phyloP scores from a whole-genome alignment of 192 early-diverging fungal species.

The Anaeromyces robustus region DNA sequence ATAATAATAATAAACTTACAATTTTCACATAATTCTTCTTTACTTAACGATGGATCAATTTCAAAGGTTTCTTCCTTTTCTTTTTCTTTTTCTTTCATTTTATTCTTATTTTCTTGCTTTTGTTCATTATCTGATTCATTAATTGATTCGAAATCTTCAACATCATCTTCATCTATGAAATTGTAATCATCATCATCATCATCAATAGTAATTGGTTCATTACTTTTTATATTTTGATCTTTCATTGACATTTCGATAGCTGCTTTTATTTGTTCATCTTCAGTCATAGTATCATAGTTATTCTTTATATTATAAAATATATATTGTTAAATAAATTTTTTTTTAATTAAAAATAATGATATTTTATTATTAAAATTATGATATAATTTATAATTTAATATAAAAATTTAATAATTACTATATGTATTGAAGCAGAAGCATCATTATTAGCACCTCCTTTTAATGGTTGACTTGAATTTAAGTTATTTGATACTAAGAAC shows the following conservation, averaged over 20 bases:
- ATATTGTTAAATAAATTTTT: too few relatives aligned
- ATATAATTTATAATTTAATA: too few relatives aligned
- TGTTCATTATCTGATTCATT: neutral
- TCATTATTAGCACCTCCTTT: neutral
- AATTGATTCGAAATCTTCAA: neutral
- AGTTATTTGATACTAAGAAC: neutral
- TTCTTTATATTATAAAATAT: too few relatives aligned
- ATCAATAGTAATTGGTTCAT: neutral
- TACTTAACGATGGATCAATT: neutral
- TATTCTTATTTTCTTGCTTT: neutral
- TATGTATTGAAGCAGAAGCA: too few relatives aligned
- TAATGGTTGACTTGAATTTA: neutral
- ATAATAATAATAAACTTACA: neutral
- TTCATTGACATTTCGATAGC: neutral
- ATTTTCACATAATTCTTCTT: neutral
- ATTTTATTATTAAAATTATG: too few relatives aligned
- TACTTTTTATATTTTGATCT: neutral
- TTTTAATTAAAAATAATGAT: too few relatives aligned
- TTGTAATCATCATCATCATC: neutral
- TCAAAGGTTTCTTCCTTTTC: neutral
- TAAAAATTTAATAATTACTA: too few relatives aligned
- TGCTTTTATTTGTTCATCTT: neutral
- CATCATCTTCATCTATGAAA: neutral
- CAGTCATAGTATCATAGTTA: neutral
- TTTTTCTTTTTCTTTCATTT: neutral